A percentile compares a stretch with the other conserved stretches of the same genome.
Evolutionary conservation across 192 early-diverging fungal genomes (phyloP).

Genomic region (Coemansia sp.): DNA sequence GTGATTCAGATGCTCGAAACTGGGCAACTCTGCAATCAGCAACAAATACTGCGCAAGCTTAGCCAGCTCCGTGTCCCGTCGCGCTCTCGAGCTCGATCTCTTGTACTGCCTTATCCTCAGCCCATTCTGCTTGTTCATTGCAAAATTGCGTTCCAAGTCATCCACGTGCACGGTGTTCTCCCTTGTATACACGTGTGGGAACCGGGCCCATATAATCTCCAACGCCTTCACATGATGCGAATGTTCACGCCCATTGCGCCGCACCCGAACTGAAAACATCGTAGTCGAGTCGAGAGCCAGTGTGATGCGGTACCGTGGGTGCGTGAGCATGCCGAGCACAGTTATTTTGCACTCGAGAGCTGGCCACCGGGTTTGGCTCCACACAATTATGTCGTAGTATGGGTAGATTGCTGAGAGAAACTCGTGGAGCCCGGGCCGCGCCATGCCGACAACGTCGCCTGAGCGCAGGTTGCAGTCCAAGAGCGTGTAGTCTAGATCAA

Average conservation of each 20-base stretch:
- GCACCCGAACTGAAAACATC: constrained; percentile 66
- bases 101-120: constrained; percentile 69
- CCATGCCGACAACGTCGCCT: constrained; percentile 61
- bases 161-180: constrained; percentile 72
- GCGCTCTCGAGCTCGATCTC: constrained; percentile 50
- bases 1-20: constrained; percentile 63
- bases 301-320: constrained; percentile 65
- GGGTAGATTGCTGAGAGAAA: constrained; percentile 65
- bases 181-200: constrained; percentile 48
- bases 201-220: constrained; percentile 64
- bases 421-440: constrained; percentile 64
- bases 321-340: constrained; percentile 64
- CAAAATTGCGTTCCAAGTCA: constrained; percentile 74
- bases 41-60: constrained; percentile 63
- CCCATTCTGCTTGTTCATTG: constrained; percentile 67
- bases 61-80: constrained; percentile 60
- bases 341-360: constrained; percentile 76
- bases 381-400: constrained; percentile 73
- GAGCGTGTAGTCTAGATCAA: constrained; percentile 79
- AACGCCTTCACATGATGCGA: constrained; percentile 73
- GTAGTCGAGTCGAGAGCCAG: constrained; percentile 68
- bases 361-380: constrained; percentile 76
- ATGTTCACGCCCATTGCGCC: constrained; percentile 56
- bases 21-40: constrained; percentile 53
- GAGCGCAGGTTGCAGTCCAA: constrained; percentile 69